Evolutionary conservation across 2,329 filamentous ascomycete genomes (phyloP).

Genomic region (Elsinoe fawcettii): DNA sequence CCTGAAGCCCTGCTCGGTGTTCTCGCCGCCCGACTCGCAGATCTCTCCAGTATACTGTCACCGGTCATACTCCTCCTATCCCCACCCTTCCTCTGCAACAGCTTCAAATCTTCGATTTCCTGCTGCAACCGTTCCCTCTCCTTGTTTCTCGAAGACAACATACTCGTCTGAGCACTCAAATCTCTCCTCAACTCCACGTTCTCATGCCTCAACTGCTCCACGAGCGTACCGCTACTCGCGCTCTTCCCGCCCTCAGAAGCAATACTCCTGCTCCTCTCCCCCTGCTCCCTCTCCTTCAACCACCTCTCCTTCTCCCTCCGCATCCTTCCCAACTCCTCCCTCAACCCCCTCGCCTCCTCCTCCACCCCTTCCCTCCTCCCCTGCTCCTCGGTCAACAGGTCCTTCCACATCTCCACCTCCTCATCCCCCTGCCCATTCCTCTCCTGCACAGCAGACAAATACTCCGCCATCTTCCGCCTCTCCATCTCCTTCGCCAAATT

Average conservation of each 20-base stretch:
- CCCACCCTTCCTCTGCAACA: slow-evolving; percentile 68
- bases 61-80: slow-evolving; percentile 54
- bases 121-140: slow-evolving; percentile 93
- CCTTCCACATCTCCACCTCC: slow-evolving; percentile 79
- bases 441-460: slow-evolving; percentile 60
- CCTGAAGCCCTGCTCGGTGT: slow-evolving; percentile 68
- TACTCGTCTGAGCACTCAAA: slow-evolving; percentile 90
- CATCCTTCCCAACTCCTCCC: slow-evolving; percentile 64
- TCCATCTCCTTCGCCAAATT: slow-evolving; percentile 72
- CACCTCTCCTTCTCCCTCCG: slow-evolving; percentile 35
- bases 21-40: slow-evolving; percentile 73
- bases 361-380: slow-evolving; percentile 82
- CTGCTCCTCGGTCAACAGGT: slow-evolving; percentile 86
- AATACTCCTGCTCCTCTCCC: slow-evolving; percentile 41
- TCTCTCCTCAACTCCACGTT: slow-evolving; percentile 88
- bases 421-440: slow-evolving; percentile 33
- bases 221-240: slow-evolving; percentile 59
- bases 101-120: slow-evolving; percentile 93
- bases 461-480: slow-evolving; percentile 76
- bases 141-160: slow-evolving; percentile 90
- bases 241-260: slow-evolving; percentile 33
- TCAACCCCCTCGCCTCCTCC: slow-evolving; percentile 74
- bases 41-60: slow-evolving; percentile 91
- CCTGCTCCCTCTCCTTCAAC: background rate
- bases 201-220: slow-evolving; percentile 84